Base-by-base conservation (phyloP, 2,329 filamentous ascomycete genomes). In the Aspergillus sojae region DNA sequence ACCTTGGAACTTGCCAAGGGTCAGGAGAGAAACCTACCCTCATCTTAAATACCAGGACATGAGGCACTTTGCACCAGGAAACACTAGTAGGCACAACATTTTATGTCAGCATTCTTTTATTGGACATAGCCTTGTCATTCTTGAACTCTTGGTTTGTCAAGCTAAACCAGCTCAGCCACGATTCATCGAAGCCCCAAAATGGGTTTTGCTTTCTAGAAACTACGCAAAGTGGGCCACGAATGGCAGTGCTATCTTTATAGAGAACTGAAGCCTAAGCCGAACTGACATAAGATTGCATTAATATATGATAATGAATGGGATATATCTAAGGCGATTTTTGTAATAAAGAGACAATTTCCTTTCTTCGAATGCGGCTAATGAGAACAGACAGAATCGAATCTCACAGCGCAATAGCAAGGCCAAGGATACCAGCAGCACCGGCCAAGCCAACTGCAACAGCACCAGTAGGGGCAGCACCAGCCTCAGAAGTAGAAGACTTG, bases 361-460 rank as follows among this genome's bases (percentile, higher is more conserved):
- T 30, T n/a, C 4, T 6, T 52, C 4, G 11, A 5, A 14, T n/a
- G 16, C 30, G 28, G 16, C 6, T 7, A 30, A 16, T n/a, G 12
- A 30, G 16, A 50, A 30, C 14, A 19, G 14, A 7, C 7, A 52
- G 2, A 52, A 16, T 26, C 11, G 16, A 16, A 21, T 52, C 48
- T 52, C 48, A 73, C 65, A 74, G 63, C 26, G 70, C 66, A 66
- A 72, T 45, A 14, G 69, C 69, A 56, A 68, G 65, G 45, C 69
- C 69, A 60, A 73, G 55, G 23, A 72, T 61, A 55, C 65, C 67
- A 36, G 62, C 70, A 36, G 68, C 67, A 58, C 71, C 65, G 7
- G 67, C 62, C 59, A 74, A 30, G 11, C 68, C 57, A 21, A 55
- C 60, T 14, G 69, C 70, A 39, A 70, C 45, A 41, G 61, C 52